Base-by-base conservation (phyloP, 768 basidiomycete genomes). In the Russula compacta region DNA sequence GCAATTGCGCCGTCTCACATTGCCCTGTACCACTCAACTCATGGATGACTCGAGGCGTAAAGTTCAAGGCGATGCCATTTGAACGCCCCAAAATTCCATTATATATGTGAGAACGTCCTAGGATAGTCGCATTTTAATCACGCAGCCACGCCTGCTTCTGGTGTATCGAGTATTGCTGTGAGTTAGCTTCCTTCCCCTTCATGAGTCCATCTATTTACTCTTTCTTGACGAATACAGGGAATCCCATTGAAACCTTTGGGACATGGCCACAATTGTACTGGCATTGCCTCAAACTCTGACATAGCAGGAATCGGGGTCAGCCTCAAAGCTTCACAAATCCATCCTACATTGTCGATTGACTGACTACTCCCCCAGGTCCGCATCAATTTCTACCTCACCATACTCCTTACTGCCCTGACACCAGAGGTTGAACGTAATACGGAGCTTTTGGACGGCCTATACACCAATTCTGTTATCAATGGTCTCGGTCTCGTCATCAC, bases 221-320 rank as follows among this genome's bases (percentile, higher is more conserved):
- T 3, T 14, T 40, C 24, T 39, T 2, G 24, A 47, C 46, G 7
- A 47, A 47, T 8, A 21, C 14, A 15, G 29, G 24, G 24, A 32
- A 32, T 4, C 39, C 17, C 51, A 39, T 43, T 12, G 12, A 46
- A 47, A 29, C 29, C 36, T 49, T 21, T 40, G 6, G 11, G 35
- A 24, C 48, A 58, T 58, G 56, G n/a, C 40, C 12, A 58, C 6
- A 6, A 33, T 14, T 58, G 56, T 32, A 51, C 56, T 19, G 14
- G 15, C 21, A 47, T 47, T 15, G 12, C 19, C 10, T 14, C 54
- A 4, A 61, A 56, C 35, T 9, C 60, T 11, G 60, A 61, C 24
- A 35, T 61, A 17, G 54, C 42, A 39, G 60, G 60, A 10, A 61
- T 61, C 8, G 60, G 60, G 49, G 60, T 61, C 9, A 56, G 60